Evolutionary conservation across 371 early-diverging fungal genomes (phyloP), one percentile per base, ranked within the genome.

Genomic region (Mortierella sp.): DNA sequence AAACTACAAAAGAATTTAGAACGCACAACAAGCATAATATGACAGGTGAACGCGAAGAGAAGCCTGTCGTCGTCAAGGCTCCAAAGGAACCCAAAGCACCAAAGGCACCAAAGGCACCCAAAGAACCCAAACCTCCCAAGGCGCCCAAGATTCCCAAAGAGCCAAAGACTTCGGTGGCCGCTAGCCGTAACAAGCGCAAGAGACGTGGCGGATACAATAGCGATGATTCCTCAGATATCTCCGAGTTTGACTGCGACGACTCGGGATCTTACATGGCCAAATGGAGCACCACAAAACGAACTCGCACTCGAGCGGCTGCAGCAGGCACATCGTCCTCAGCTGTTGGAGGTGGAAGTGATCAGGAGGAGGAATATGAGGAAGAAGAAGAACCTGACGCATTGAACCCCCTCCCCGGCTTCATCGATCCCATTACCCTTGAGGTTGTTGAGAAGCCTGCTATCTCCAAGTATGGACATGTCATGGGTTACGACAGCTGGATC

Each of bases 401-500:
- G 69, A 97, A 97, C 84, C 97, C 97, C 19, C 84, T 97, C 22
- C 95, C 97, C 15, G 97, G 95, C 1, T 94, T 97, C 76, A 89
- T 95, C 47, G 98, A 97, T 72, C 97, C 97, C 13, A 97, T 97
- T 72, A 97, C 97, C 9, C 82, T 97, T 53, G 97, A 97, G 67
- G 92, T 92, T 52, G 95, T 97, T 28, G 88, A 92, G 19, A 95
- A 94, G 69, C 98, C 98, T 7, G 97, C 98, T 5, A 97, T 97
- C 61, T 97, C 97, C 24, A 96, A 95, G 65, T 97, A 95, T 77
- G 98, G 98, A 22, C 98, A 97, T 86, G 97, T 97, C 50, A 97
- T 96, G 95, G 94, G 94, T 82, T 95, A 96, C 69, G 95, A 96
- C 67, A 96, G 91, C 77, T 97, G 98, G 98, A 93, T 96, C 41